Evolutionary conservation across 2,329 filamentous ascomycete species (phyloP).

Genomic region (Aspergillus tubingensis): DNA sequence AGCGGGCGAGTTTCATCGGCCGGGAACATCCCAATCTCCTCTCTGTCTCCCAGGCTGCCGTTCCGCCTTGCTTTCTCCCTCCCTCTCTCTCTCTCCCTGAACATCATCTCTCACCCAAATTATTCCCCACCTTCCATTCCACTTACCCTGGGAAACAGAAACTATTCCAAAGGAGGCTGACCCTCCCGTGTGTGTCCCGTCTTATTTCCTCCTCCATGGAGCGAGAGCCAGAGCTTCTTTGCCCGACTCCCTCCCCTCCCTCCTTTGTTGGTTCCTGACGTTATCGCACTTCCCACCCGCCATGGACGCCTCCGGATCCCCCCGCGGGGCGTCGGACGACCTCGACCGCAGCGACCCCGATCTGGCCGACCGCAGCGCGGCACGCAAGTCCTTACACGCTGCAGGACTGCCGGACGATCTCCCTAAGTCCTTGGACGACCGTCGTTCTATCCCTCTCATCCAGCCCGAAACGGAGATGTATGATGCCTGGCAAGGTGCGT

Average conservation of each 20-base stretch:
- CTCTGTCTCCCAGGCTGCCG: neutral
- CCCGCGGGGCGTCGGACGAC: conserved; percentile 35
- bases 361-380: conserved; percentile 19
- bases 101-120: neutral
- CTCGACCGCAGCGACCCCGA: conserved; percentile 25
- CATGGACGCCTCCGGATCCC: conserved; percentile 39
- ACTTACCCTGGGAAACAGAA: neutral
- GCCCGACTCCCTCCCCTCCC: conserved; percentile 14
- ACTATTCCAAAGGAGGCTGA: conserved; percentile 4
- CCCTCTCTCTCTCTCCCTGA: conserved; percentile 1
- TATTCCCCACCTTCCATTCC: neutral
- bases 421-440: conserved; percentile 88
- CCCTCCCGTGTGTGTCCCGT: conserved; percentile 3
- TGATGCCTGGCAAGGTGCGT: conserved; percentile 93
- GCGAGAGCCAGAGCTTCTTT: conserved; percentile 20
- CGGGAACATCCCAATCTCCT: conserved; percentile 13
- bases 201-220: conserved; percentile 24
- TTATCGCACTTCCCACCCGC: conserved; percentile 18
- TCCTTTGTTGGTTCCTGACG: conserved; percentile 19
- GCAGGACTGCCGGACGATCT: conserved; percentile 75
- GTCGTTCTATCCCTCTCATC: conserved; percentile 66
- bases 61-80: conserved; percentile 12
- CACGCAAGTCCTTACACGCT: conserved; percentile 21
- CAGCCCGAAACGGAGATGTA: conserved; percentile 93
- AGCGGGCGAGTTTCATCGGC: conserved; percentile 4